Evolutionary conservation across 371 early-diverging fungal species (phyloP), one percentile per base, ranked within the genome.

Genomic region (Amoeboaphelidium protococcarum): DNA sequence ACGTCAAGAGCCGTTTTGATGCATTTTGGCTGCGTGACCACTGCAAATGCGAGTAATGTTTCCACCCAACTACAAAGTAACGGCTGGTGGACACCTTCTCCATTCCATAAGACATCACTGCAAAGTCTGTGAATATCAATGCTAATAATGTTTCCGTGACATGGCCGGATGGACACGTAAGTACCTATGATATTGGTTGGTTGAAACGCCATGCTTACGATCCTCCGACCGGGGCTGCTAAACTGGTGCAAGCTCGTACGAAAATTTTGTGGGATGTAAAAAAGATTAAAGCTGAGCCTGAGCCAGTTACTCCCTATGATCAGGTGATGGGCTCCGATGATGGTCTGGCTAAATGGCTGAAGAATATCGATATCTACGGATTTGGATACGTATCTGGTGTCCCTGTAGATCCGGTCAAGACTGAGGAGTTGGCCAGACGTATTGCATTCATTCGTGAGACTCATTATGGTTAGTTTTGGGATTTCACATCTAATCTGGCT

Each of bases 401-500:
- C 6, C 87, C 87, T 0, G 63, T 66, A 1, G 70, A 69, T 1
- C 48, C 68, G 0, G 71, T 73, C 47, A 75, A 67, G 0, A 66
- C 83, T 0, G 76, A 81, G 49, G 53, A 60, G 24, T 58, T 83
- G 20, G 77, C 70, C 0, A 55, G 67, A 24, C 68, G 80, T 23
- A 67, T 87, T 21, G 61, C 74, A 16, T 79, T 77, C 47, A 70
- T 85, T 43, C 69, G 84, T 25, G 75, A 81, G 44, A 75, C 82
- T 0, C 84, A 84, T 52, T 87, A 82, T 51, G 79, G 82, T 13
- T 6, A 48, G 16, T 48, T 47, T 54, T 52, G 22, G 19, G 78
- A 77, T 13, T 79, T 85, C 48, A 76, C 78, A 0, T 65, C 83
- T 10, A 68, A 84, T 51, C 57, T 80, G 45, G 75, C 68, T 22